Conservation (phyloP, 2,329 filamentous ascomycete species). For the Sphaerulina vaccinii region DNA sequence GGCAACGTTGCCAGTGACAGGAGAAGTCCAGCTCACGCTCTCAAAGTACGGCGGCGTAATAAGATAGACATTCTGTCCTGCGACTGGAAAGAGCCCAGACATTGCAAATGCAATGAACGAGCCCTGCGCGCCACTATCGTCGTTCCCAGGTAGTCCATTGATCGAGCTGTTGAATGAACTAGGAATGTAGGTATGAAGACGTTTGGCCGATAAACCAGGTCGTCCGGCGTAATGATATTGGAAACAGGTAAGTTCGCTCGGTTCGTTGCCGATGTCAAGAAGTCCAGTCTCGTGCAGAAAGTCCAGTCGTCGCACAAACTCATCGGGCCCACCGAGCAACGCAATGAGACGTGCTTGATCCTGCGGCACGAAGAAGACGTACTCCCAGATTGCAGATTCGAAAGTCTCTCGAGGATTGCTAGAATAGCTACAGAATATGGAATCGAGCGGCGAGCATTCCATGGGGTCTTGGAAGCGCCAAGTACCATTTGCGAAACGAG, state of each 20-base stretch:
- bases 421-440: constrained; percentile 47
- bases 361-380: constrained; percentile 58
- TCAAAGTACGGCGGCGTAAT: constrained; percentile 28
- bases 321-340: constrained; percentile 42
- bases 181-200: constrained; percentile 26
- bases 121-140: constrained; percentile 26
- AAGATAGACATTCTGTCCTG: constrained; percentile 27
- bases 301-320: constrained; percentile 41
- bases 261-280: constrained; percentile 47
- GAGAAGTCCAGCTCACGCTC: constrained; percentile 27
- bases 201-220: constrained; percentile 33
- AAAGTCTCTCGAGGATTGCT: constrained; percentile 62
- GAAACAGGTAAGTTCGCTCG: constrained; percentile 45
- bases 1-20: constrained; percentile 23
- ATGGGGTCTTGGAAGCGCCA: constrained; percentile 66
- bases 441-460: constrained; percentile 52
- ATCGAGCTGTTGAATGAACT: constrained; percentile 22
- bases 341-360: constrained; percentile 39
- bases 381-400: constrained; percentile 69
- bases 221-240: constrained; percentile 46
- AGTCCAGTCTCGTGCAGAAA: constrained; percentile 44
- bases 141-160: constrained; percentile 26
- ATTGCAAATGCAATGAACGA: constrained; percentile 29
- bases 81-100: constrained; percentile 27
- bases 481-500: constrained; percentile 63